Conservation (phyloP, 495 filamentous ascomycete species). For the Cetradonia linearis region DNA sequence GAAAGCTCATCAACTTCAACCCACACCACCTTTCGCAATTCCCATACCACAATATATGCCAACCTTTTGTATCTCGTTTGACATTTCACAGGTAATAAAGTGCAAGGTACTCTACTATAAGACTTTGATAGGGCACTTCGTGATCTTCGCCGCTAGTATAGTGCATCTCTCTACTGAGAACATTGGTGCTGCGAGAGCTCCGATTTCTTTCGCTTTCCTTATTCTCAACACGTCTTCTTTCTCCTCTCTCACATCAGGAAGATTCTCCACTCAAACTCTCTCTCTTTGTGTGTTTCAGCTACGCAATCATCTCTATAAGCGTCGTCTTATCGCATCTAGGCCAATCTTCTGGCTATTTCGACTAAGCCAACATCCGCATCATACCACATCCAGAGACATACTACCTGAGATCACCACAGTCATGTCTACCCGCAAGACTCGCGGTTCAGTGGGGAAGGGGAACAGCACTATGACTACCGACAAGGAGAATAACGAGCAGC, state of each 20-base stretch:
- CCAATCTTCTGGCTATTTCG: background rate
- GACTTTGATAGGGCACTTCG: background rate
- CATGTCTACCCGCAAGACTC: conserved; percentile 26
- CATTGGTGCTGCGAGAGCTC: background rate
- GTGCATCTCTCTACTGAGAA: conserved; percentile 8
- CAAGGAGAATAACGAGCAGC: conserved; percentile 7
- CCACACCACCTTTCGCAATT: background rate
- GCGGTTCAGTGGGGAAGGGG: conserved; percentile 23
- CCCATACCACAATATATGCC: background rate
- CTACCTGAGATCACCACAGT: background rate
- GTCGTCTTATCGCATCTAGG: background rate
- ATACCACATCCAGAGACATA: background rate
- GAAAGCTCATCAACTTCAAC: background rate
- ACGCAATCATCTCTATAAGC: background rate
- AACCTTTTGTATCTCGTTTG: background rate
- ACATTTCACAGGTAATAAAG: background rate
- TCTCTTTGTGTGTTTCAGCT: background rate
- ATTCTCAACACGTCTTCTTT: conserved; percentile 4
- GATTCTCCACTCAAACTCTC: background rate
- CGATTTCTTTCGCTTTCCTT: background rate
- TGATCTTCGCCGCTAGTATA: conserved; percentile 7
- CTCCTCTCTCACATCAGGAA: background rate
- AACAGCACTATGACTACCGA: conserved; percentile 18
- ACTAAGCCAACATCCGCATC: background rate
- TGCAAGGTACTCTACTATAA: background rate